phyloP scores from a whole-genome alignment of 2,329 filamentous ascomycete genomes.

The Fusarium verrucosum region DNA sequence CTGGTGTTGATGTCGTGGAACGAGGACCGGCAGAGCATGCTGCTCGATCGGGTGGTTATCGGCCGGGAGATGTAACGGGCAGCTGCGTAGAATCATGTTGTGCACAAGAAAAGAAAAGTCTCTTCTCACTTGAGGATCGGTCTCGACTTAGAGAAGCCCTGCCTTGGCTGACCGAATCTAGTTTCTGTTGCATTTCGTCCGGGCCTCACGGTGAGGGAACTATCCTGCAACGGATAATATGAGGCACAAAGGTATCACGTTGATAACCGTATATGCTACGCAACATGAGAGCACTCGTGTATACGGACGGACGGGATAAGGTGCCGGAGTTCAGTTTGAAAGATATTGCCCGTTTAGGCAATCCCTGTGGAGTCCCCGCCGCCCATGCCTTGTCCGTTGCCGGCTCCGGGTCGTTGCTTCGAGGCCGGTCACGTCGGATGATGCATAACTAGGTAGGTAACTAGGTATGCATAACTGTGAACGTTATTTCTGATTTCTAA shows the following conservation, averaged over 20 bases:
- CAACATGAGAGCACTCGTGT: not conserved
- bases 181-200: not conserved
- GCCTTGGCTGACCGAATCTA: constrained; percentile 2
- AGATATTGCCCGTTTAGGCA: constrained; percentile 33
- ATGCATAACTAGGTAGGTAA: too few species aligned
- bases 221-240: not conserved
- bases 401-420: constrained; percentile 7
- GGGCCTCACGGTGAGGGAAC: not conserved
- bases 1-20: constrained; percentile 32
- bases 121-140: not conserved
- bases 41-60: constrained; percentile 5
- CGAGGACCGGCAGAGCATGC: constrained; percentile 12
- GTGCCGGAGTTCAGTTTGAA: not conserved
- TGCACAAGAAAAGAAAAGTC: not conserved
- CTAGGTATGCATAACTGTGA: not conserved
- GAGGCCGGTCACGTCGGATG: constrained; percentile 5
- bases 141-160: constrained; percentile 5
- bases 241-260: not conserved
- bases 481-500: not conserved
- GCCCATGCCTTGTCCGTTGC: constrained; percentile 16
- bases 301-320: not conserved
- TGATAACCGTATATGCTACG: constrained; percentile 6
- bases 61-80: not conserved
- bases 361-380: constrained; percentile 12
- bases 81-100: constrained; percentile 11